Evolutionary conservation across 1,284 basidiomycete genomes (phyloP).

Genomic region (Coniferiporia sulphurascens): DNA sequence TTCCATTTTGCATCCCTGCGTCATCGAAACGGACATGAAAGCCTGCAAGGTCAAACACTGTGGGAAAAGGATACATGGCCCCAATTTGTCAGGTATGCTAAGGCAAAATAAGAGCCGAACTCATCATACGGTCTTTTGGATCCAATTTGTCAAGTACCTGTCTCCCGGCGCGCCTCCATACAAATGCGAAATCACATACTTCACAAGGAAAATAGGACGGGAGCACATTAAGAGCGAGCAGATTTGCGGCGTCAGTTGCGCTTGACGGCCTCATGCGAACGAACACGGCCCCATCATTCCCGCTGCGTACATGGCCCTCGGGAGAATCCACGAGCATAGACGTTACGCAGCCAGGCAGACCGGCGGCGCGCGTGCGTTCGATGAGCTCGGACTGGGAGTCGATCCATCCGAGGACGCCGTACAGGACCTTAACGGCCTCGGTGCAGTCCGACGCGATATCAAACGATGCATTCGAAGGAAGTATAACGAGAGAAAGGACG

Average conservation of each 20-base stretch:
- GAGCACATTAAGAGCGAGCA: constrained; percentile 10
- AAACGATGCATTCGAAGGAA: constrained; percentile 17
- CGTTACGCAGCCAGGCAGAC: constrained; percentile 16
- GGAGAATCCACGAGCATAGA: constrained; percentile 19
- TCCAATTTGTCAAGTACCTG: background rate
- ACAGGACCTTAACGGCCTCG: constrained; percentile 19
- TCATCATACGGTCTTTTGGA: constrained; percentile 1
- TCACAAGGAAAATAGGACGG: constrained; percentile 17
- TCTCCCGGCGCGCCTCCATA: background rate
- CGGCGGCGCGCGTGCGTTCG: constrained; percentile 17
- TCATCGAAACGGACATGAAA: constrained; percentile 11
- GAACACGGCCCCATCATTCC: constrained; percentile 20
- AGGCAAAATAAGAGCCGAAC: background rate
- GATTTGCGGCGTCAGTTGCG: background rate
- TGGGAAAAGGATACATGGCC: background rate
- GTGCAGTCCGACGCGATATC: constrained; percentile 8
- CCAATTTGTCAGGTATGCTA: background rate
- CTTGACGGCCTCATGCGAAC: constrained; percentile 17
- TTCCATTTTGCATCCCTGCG: background rate
- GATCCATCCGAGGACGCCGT: constrained; percentile 17
- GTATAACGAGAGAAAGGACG: constrained; percentile 13
- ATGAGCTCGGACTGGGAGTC: constrained; percentile 13
- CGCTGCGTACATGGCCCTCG: constrained; percentile 19
- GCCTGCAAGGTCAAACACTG: constrained; percentile 6
- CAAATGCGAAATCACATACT: constrained; percentile 10